Conservation (phyloP, 352 stramenopile genomes). For the Plasmopara viticola region DNA sequence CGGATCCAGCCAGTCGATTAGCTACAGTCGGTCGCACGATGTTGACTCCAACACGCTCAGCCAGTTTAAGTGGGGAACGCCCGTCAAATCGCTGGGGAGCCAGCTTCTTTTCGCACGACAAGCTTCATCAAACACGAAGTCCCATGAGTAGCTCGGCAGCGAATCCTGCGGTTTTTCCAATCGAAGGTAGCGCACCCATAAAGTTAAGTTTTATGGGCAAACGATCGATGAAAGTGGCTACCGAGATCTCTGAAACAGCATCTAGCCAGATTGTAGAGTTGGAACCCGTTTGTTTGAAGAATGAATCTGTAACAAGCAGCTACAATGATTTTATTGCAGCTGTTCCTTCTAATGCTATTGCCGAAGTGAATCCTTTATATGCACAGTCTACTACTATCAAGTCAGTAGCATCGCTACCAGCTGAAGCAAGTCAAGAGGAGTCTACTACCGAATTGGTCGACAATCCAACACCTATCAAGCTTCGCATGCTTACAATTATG, state of each 20-base stretch:
- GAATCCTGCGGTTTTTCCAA: conserved; percentile 6
- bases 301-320: background rate
- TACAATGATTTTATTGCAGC: conserved; percentile 2
- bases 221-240: conserved; percentile 11
- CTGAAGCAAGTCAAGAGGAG: conserved; percentile 2
- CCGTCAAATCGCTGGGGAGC: conserved; percentile 26
- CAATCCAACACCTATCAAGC: conserved; percentile 10
- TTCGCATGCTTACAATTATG: conserved; percentile 24
- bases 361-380: conserved; percentile 1
- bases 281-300: conserved; percentile 4
- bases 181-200: conserved; percentile 7
- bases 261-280: conserved; percentile 5
- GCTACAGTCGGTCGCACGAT: conserved; percentile 18
- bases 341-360: conserved; percentile 5
- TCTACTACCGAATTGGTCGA: conserved; percentile 2
- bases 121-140: conserved; percentile 28
- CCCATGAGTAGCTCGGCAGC: conserved; percentile 21
- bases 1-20: conserved; percentile 20
- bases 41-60: conserved; percentile 18
- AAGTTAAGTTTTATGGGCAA: conserved; percentile 13
- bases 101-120: conserved; percentile 27
- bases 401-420: background rate
- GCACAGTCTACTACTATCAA: conserved; percentile 1
- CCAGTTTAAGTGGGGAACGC: conserved; percentile 15
- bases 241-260: conserved; percentile 8